These are phyloP conservation scores for Luzula sylvatica DNA, from an alignment of 176 grass and related monocot species.

Conservation along the genomic window DNA sequence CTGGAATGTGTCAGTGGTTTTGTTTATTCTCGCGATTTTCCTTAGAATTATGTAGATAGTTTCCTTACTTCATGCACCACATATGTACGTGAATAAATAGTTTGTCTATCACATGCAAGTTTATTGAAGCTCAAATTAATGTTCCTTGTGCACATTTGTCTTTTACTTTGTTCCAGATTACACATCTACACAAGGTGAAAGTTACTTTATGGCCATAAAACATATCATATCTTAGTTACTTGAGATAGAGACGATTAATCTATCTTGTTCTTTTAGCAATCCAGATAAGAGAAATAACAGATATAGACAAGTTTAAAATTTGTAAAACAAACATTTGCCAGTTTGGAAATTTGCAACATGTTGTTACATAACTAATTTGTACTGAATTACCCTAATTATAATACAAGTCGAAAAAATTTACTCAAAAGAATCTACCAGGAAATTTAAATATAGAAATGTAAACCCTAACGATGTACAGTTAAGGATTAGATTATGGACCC, in stretches of 20 bases:
- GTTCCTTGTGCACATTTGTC: neutral
- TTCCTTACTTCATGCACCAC: neutral
- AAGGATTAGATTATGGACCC: too few relatives aligned
- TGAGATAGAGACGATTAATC: neutral
- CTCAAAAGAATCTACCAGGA: too few relatives aligned
- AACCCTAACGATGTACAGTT: too few relatives aligned
- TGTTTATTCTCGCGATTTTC: constrained; percentile 4
- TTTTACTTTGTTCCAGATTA: neutral
- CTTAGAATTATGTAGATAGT: neutral
- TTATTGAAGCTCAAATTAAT: neutral
- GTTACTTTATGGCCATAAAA: neutral
- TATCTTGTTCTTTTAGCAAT: neutral
- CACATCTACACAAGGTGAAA: neutral
- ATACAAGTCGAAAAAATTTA: too few relatives aligned
- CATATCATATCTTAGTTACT: constrained; percentile 12
- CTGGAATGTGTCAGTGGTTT: constrained; percentile 26
- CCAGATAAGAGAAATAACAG: constrained; percentile 2
- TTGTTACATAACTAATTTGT: neutral
- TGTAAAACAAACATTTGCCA: neutral
- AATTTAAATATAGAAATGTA: too few relatives aligned
- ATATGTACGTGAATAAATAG: neutral
- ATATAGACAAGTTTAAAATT: constrained; percentile 4
- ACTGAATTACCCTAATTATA: too few relatives aligned
- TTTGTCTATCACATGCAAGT: constrained; percentile 7
- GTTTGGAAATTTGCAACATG: neutral